Conservation (phyloP, 306 rosid species). For the Rosa rugosa region DNA sequence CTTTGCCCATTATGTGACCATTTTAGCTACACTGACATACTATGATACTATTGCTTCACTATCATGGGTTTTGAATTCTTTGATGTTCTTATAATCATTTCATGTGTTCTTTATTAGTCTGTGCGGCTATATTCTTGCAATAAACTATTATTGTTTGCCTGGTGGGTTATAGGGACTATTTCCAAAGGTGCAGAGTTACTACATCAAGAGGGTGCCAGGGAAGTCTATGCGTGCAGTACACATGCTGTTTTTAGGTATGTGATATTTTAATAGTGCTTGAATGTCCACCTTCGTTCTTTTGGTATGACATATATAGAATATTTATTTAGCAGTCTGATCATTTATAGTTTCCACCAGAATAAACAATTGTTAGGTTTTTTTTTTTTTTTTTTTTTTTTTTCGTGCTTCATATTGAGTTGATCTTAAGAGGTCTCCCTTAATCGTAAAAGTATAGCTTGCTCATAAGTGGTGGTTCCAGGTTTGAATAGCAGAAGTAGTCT, state of each 20-base stretch:
- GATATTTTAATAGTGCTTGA: slow-evolving; percentile 11
- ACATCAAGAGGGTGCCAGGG: slow-evolving; percentile 97
- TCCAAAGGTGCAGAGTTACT: slow-evolving; percentile 87
- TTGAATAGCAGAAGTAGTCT: neutral
- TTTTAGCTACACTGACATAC: neutral
- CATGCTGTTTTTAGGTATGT: slow-evolving; percentile 94
- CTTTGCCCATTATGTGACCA: neutral
- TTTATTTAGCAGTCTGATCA: neutral
- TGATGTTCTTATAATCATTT: neutral
- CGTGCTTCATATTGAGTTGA: neutral
- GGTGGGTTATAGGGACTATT: slow-evolving; percentile 62
- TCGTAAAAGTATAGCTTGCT: neutral
- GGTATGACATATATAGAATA: neutral
- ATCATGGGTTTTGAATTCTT: neutral
- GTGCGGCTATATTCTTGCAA: neutral
- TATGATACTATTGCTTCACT: neutral
- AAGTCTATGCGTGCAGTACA: slow-evolving; percentile 92
- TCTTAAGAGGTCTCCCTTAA: neutral
- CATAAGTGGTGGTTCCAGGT: neutral
- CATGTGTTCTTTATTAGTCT: neutral
- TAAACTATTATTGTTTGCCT: slow-evolving; percentile 23
- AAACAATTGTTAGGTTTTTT: neutral
- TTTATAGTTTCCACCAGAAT: neutral
- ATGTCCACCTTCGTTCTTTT: neutral
- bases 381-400: neutral